These are phyloP conservation scores for Pseudogymnoascus sp. DNA, from an alignment of 2,329 filamentous ascomycete genomes.

Conservation along the genomic window DNA sequence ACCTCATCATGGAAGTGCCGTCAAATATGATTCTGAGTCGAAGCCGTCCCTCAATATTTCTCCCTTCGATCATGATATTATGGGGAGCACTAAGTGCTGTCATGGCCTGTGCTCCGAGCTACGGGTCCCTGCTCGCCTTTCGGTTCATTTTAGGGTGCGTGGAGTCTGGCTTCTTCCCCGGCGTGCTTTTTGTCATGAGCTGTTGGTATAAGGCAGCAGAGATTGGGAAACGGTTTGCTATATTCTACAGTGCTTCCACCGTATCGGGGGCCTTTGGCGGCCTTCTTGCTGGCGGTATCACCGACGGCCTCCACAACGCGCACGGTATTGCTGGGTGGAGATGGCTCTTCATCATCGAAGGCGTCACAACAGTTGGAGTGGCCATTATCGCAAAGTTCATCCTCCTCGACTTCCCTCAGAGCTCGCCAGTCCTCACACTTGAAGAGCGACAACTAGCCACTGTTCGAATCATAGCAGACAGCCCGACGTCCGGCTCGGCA, in stretches of 20 bases:
- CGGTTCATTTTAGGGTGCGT: conserved; percentile 44
- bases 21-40: conserved; percentile 42
- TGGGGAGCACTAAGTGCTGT: conserved; percentile 46
- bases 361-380: conserved; percentile 36
- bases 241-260: conserved; percentile 51
- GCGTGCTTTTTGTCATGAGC: conserved; percentile 45
- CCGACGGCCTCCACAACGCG: conserved; percentile 36
- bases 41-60: conserved; percentile 38
- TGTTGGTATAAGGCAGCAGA: conserved; percentile 50
- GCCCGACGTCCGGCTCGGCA: conserved; percentile 29
- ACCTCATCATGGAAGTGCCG: conserved; percentile 42
- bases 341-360: conserved; percentile 46
- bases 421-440: conserved; percentile 33
- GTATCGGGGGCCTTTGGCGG: conserved; percentile 45
- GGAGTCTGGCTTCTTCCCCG: conserved; percentile 46
- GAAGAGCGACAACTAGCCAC: conserved; percentile 37
- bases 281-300: conserved; percentile 36
- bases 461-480: conserved; percentile 37
- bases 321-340: conserved; percentile 44
- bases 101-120: conserved; percentile 43
- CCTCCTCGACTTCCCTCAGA: conserved; percentile 43
- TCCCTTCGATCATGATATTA: conserved; percentile 35
- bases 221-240: conserved; percentile 47
- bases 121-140: conserved; percentile 41
- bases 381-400: conserved; percentile 37